phyloP scores from a whole-genome alignment of 176 grass and related monocot species.

The Urochloa ruziziensis region DNA sequence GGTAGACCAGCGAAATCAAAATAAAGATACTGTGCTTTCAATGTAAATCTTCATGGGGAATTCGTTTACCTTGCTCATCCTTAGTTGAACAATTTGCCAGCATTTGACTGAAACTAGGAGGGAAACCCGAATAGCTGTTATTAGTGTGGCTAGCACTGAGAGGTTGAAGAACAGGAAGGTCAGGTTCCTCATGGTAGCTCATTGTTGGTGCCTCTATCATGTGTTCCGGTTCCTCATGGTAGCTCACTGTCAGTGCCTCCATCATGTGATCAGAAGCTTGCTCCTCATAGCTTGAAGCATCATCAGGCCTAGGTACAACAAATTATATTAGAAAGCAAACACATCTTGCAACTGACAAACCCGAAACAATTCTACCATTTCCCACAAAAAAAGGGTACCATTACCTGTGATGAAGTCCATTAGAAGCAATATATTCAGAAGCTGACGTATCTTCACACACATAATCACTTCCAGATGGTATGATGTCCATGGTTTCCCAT shows the following conservation, averaged over 20 bases:
- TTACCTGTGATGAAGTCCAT: constrained; percentile 53
- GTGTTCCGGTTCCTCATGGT: too few species aligned
- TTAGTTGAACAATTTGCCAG: constrained; percentile 48
- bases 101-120: constrained; percentile 55
- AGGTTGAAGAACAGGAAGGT: constrained; percentile 27
- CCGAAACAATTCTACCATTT: constrained; percentile 1
- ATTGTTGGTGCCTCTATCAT: constrained; percentile 29
- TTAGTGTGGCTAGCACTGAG: constrained; percentile 25
- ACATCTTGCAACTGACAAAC: constrained; percentile 13
- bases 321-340: not conserved
- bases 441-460: constrained; percentile 48
- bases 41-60: constrained; percentile 14
- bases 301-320: constrained; percentile 20
- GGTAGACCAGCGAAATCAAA: not conserved
- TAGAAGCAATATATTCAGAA: constrained; percentile 59
- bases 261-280: constrained; percentile 23
- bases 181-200: constrained; percentile 34
- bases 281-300: constrained; percentile 46
- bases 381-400: too few species aligned
- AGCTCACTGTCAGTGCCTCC: too few species aligned
- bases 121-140: constrained; percentile 41
- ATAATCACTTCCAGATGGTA: constrained; percentile 41
- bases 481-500: constrained; percentile 38
- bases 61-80: constrained; percentile 33
- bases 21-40: not conserved